Percentiles rank a stretch among this genome's conserved stretches.
Conservation (phyloP, 2,329 filamentous ascomycete species). For the Monilinia laxa region DNA sequence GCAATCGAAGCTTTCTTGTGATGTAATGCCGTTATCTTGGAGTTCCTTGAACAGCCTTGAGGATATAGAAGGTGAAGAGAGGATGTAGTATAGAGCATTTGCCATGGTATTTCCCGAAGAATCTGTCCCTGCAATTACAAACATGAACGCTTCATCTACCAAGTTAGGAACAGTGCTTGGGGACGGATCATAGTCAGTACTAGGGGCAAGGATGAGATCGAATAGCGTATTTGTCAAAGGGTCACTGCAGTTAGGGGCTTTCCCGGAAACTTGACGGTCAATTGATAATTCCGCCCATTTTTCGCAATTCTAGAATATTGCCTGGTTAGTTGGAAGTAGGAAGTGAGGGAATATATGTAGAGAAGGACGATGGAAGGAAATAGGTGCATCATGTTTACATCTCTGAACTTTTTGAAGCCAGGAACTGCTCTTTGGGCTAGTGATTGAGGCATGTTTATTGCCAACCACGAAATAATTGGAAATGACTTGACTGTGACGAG, state of each 20-base stretch:
- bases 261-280: neutral
- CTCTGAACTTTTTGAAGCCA: neutral
- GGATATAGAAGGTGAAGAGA: neutral
- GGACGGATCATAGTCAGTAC: neutral
- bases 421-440: neutral
- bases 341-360: too few species aligned
- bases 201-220: constrained; percentile 2
- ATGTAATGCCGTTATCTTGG: neutral
- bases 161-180: neutral
- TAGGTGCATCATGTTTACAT: neutral
- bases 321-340: accelerated
- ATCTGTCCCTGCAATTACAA: constrained; percentile 8
- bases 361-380: neutral
- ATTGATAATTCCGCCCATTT: neutral
- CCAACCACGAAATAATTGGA: neutral
- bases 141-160: neutral
- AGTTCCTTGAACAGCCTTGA: neutral
- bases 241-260: neutral
- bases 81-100: constrained; percentile 11
- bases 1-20: constrained; percentile 2
- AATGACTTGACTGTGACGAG: neutral
- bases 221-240: neutral
- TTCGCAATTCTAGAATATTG: neutral
- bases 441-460: neutral
- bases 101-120: neutral